A percentile compares a stretch with the other conserved stretches of the same genome.
phyloP scores from a whole-genome alignment of 306 rosid genomes.

The Senna siamea region DNA sequence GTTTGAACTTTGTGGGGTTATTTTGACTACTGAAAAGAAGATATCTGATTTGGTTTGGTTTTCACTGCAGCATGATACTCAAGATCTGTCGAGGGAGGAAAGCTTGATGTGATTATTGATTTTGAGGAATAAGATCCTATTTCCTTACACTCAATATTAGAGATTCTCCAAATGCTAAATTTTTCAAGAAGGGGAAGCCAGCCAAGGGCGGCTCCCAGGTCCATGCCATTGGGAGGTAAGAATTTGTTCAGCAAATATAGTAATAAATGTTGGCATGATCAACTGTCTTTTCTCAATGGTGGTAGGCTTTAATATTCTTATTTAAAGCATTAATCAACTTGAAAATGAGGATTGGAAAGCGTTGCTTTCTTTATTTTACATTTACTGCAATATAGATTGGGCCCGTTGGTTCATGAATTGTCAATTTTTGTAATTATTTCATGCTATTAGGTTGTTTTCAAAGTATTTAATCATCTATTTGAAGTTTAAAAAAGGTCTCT shows the following conservation, averaged over 20 bases:
- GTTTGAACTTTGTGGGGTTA: slow-evolving; percentile 12
- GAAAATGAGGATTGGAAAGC: slow-evolving; percentile 25
- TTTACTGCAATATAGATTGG: slow-evolving; percentile 21
- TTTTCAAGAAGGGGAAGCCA: slow-evolving; percentile 72
- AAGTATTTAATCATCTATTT: slow-evolving; percentile 6
- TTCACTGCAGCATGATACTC: slow-evolving; percentile 49
- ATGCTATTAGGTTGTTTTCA: neutral
- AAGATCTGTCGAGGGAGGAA: slow-evolving; percentile 40
- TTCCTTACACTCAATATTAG: slow-evolving; percentile 29
- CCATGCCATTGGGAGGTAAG: slow-evolving; percentile 81
- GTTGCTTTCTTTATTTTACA: slow-evolving; percentile 2
- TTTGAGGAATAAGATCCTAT: slow-evolving; percentile 42
- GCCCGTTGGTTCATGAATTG: neutral
- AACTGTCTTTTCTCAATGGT: neutral
- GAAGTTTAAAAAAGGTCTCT: slow-evolving; percentile 22
- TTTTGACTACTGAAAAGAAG: slow-evolving; percentile 14
- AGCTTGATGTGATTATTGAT: slow-evolving; percentile 44
- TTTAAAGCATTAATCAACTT: slow-evolving; percentile 32
- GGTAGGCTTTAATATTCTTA: neutral
- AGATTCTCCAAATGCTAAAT: slow-evolving; percentile 63
- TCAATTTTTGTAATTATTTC: slow-evolving; percentile 8
- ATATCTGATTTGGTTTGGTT: slow-evolving; percentile 38
- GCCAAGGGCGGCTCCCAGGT: slow-evolving; percentile 63
- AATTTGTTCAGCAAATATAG: slow-evolving; percentile 16
- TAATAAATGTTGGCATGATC: neutral